A percentile compares a stretch with the other conserved stretches of the same genome.
Conservation (phyloP, 345 rosid species). For the Tarenaya hassleriana region DNA sequence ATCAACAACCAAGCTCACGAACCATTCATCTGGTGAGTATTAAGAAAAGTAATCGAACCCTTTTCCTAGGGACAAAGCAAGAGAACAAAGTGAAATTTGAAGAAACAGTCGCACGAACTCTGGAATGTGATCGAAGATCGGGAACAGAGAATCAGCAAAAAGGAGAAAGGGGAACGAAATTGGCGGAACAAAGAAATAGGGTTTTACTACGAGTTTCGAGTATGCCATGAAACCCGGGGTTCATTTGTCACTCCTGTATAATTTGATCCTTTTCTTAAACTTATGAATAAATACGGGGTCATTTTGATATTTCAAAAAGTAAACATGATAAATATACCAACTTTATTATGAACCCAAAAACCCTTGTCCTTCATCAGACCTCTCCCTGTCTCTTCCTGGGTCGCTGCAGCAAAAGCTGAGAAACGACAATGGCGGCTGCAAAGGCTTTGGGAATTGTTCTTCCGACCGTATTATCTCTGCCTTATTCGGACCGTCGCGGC, state of each 20-base stretch:
- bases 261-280: constrained; percentile 1
- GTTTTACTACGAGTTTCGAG: constrained; percentile 1
- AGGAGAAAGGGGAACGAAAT: constrained; percentile 1
- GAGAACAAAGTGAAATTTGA: background rate
- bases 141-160: background rate
- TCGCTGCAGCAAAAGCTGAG: background rate
- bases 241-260: background rate
- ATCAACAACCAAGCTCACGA: background rate
- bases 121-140: constrained; percentile 14
- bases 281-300: background rate
- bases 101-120: background rate
- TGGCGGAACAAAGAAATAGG: constrained; percentile 16
- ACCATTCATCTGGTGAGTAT: constrained; percentile 1
- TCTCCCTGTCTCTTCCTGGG: background rate
- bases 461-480: constrained; percentile 20
- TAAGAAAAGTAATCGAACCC: background rate
- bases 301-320: background rate
- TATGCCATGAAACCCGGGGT: background rate
- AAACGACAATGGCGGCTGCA: constrained; percentile 27
- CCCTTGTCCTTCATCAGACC: no score
- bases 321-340: background rate
- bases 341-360: background rate
- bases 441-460: constrained; percentile 16
- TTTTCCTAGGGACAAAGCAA: background rate
- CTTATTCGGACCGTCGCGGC: constrained; percentile 16